Conservation (phyloP, 192 early-diverging fungal species). For the Lunasporangiospora selenospora region DNA sequence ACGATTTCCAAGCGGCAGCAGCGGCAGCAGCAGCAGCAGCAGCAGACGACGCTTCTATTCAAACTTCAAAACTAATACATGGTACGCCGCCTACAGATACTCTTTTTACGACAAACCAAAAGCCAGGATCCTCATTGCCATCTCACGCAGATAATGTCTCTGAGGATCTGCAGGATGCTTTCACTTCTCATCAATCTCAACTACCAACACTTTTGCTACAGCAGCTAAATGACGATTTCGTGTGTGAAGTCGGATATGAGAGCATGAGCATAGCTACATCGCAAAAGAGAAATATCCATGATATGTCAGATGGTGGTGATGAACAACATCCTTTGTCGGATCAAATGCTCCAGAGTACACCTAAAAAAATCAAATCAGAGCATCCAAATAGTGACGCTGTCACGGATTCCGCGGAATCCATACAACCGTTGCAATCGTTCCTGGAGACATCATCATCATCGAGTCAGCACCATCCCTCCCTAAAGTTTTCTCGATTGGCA, state of each 20-base stretch:
- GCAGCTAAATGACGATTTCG: background rate
- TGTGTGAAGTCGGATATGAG: background rate
- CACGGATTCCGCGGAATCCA: background rate
- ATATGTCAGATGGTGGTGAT: slow-evolving; percentile 11
- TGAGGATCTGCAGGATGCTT: too few relatives aligned
- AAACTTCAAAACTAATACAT: background rate
- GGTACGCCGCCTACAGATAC: background rate
- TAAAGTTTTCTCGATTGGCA: background rate
- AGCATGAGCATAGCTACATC: background rate
- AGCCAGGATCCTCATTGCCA: background rate
- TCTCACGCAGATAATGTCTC: too few relatives aligned
- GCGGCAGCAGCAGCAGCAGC: too few relatives aligned
- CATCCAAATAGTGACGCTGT: background rate
- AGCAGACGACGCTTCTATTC: too few relatives aligned
- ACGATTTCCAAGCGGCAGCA: too few relatives aligned
- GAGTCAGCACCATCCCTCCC: background rate
- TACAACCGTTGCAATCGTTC: background rate
- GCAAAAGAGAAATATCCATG: slow-evolving; percentile 8
- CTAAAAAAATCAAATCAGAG: slow-evolving; percentile 17
- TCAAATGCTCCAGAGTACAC: background rate
- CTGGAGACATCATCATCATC: background rate
- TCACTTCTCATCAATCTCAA: too few relatives aligned
- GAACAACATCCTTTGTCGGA: too few relatives aligned
- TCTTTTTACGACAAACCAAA: background rate
- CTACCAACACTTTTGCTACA: too few relatives aligned